Base-by-base conservation (phyloP, 768 basidiomycete genomes). In the Mycena floridula region DNA sequence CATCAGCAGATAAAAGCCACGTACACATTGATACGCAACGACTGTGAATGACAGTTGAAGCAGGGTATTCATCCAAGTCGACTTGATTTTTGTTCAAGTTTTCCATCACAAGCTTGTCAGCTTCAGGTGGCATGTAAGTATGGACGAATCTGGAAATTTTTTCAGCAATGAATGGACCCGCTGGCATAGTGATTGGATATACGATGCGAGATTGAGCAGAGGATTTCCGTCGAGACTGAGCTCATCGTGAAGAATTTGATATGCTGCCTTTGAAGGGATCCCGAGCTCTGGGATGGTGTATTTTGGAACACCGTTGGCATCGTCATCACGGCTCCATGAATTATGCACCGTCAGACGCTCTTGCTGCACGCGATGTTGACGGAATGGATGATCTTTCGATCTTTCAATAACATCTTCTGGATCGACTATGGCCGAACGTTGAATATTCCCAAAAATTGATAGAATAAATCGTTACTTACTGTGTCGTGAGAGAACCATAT, bases 61-160 rank as follows among this genome's bases (percentile, higher is more conserved):
- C 74, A 3, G 81, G 80, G 54, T 84, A 83, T 56, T 83, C 81
- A 54, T 82, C 81, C n/a, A 73, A 64, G 61, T 82, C 81, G 25
- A 81, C 78, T 16, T 78, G 67, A 54, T 83, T 85, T 49, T 81
- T 81, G 61, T 69, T 73, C 47, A 81, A 60, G 54, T 82, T 81
- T 60, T 83, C 81, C 56, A 73, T 63, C 59, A 81, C 76, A 42
- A 83, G 66, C 49, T 75, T 73, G 45, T 73, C 59, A 2, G 70
- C 76, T 25, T 74, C 67, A 25, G 70, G 68, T 11, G 74, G 71
- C 76, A 78, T 79, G 73, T 74, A 79, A 2, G 81, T 85, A 54
- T 72, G 72, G 6, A 72, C 71, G 44, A 73, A 73, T 15, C 70
- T 72, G 16, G 8, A 13, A 20, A 8, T 23, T 22, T 39, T 22